These are phyloP conservation scores for Sphagnum magellanicum DNA, from an alignment of 228 moss, liverwort and hornwort genomes.

Conservation along the genomic window DNA sequence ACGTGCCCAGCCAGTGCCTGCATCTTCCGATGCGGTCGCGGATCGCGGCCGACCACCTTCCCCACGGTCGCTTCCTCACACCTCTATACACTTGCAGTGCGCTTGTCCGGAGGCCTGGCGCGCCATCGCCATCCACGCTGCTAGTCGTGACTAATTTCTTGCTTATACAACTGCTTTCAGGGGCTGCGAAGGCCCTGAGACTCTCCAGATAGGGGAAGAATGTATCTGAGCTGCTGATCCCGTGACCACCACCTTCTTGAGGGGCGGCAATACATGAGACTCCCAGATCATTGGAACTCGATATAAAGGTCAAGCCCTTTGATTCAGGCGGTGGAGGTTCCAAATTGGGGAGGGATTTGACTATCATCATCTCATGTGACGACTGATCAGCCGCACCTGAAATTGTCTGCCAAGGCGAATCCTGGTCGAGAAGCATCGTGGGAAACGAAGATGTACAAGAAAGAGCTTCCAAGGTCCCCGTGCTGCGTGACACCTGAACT, in stretches of 20 bases:
- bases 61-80: conserved; percentile 94
- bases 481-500: no score
- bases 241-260: conserved; percentile 11
- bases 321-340: neutral
- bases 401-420: neutral
- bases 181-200: conserved; percentile 2
- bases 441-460: neutral
- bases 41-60: conserved; percentile 95
- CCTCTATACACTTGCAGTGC: conserved; percentile 63
- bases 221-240: neutral
- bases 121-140: conserved; percentile 12
- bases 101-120: conserved; percentile 5
- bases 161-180: neutral
- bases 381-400: neutral
- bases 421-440: neutral
- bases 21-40: conserved; percentile 89
- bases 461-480: neutral
- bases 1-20: conserved; percentile 91
- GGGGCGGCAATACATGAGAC: conserved; percentile 8
- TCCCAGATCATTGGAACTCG: conserved; percentile 10
- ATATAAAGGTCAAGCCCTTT: conserved; percentile 1
- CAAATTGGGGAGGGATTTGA: neutral
- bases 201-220: conserved; percentile 5
- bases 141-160: conserved; percentile 19
- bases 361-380: conserved; percentile 2